Percentiles rank a stretch among this genome's conserved stretches.
Conservation (phyloP, 2,329 filamentous ascomycete genomes). For the Cyanodermella asteris region DNA sequence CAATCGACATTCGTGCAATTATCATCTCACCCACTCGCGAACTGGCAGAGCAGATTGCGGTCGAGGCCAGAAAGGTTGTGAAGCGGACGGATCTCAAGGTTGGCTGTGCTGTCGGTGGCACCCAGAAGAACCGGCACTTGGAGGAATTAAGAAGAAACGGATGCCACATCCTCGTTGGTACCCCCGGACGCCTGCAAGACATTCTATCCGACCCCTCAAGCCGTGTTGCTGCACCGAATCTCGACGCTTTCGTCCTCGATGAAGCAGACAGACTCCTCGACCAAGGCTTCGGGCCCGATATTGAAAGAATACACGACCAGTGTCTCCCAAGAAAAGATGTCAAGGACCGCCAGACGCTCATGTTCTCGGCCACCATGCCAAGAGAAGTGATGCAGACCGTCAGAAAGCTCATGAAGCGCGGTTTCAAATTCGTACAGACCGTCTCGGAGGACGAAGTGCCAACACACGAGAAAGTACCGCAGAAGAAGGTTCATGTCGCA, state of each 20-base stretch:
- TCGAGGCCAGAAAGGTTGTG: slow-evolving; percentile 50
- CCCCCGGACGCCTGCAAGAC: slow-evolving; percentile 71
- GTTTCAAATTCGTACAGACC: slow-evolving; percentile 83
- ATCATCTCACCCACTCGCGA: slow-evolving; percentile 42
- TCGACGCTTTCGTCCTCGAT: slow-evolving; percentile 39
- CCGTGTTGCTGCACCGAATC: slow-evolving; percentile 40
- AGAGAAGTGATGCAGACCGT: slow-evolving; percentile 63
- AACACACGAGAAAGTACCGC: slow-evolving; percentile 68
- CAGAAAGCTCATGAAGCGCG: slow-evolving; percentile 50
- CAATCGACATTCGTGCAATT: slow-evolving; percentile 34
- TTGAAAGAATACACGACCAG: slow-evolving; percentile 35
- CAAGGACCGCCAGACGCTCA: slow-evolving; percentile 69
- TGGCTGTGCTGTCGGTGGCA: slow-evolving; percentile 76
- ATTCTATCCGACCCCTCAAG: slow-evolving; percentile 44
- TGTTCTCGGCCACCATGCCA: slow-evolving; percentile 89
- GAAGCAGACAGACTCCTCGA: slow-evolving; percentile 48
- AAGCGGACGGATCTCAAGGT: slow-evolving; percentile 43
- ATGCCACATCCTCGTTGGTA: slow-evolving; percentile 77
- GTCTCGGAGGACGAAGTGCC: slow-evolving; percentile 59
- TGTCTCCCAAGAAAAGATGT: slow-evolving; percentile 24
- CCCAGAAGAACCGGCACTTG: slow-evolving; percentile 50
- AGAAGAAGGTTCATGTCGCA: slow-evolving; percentile 45
- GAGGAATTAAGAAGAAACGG: slow-evolving; percentile 46
- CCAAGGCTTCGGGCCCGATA: slow-evolving; percentile 43
- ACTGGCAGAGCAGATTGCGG: slow-evolving; percentile 41